Evolutionary conservation across 495 filamentous ascomycete species (phyloP).

Genomic region (Penicillium coprophilum): DNA sequence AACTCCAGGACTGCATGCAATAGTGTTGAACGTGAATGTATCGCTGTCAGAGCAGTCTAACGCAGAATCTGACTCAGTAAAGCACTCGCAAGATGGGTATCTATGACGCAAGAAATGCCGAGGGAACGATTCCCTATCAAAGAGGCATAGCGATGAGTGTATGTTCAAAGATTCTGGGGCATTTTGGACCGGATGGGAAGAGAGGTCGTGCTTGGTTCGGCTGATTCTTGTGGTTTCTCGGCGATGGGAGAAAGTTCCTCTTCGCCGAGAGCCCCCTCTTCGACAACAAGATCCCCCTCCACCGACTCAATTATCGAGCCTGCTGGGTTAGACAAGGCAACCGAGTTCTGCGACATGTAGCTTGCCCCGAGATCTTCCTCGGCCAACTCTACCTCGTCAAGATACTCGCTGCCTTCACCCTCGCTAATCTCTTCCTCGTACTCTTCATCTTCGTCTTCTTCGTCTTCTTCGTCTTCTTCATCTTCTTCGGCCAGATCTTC

Average conservation of each 20-base stretch:
- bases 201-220: slow-evolving; percentile 13
- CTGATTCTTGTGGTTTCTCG: slow-evolving; percentile 7
- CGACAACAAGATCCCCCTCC: slow-evolving; percentile 21
- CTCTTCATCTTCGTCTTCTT: slow-evolving; percentile 42
- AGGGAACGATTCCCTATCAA: neutral
- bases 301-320: slow-evolving; percentile 41
- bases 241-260: slow-evolving; percentile 5
- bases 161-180: slow-evolving; percentile 18
- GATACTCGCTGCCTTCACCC: slow-evolving; percentile 44
- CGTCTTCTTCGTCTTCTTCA: slow-evolving; percentile 47
- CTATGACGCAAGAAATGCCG: slow-evolving; percentile 13
- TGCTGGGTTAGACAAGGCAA: slow-evolving; percentile 48
- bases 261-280: slow-evolving; percentile 21
- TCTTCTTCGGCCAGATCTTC: slow-evolving; percentile 46
- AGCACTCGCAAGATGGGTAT: slow-evolving; percentile 18
- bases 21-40: slow-evolving; percentile 30
- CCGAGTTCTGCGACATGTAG: slow-evolving; percentile 58
- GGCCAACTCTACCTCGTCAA: slow-evolving; percentile 41
- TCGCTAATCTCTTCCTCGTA: slow-evolving; percentile 41
- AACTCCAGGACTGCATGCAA: slow-evolving; percentile 27
- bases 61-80: slow-evolving; percentile 17
- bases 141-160: slow-evolving; percentile 5
- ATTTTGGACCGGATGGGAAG: slow-evolving; percentile 28
- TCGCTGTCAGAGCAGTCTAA: slow-evolving; percentile 18
- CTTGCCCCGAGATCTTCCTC: slow-evolving; percentile 56